Percentiles rank a stretch among this genome's conserved stretches.
Evolutionary conservation across 2,329 filamentous ascomycete species (phyloP).

Genomic region (Phyllosticta citriasiana): DNA sequence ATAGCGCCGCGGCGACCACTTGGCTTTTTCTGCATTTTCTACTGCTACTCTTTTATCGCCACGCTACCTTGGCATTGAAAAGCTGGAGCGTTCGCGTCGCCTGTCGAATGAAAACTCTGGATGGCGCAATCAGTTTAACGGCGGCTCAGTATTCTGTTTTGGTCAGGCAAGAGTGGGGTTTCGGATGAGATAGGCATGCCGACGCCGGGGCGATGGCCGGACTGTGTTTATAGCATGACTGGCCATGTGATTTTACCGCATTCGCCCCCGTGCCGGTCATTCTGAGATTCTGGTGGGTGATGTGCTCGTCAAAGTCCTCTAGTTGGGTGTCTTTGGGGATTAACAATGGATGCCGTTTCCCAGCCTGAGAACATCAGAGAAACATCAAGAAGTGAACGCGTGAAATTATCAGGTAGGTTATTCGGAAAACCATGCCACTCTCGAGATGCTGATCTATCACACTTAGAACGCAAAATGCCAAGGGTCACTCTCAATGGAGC

Average conservation of each 20-base stretch:
- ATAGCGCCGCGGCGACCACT: background rate
- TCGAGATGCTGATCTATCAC: background rate
- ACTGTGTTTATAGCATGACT: background rate
- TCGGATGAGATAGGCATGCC: background rate
- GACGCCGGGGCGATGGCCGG: background rate
- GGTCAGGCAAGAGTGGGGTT: constrained; percentile 4
- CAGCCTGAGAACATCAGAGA: too few relatives aligned
- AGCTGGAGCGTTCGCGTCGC: background rate
- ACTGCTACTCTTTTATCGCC: background rate
- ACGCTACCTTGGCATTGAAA: background rate
- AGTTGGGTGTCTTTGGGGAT: background rate
- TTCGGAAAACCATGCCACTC: background rate
- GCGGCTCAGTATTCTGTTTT: background rate
- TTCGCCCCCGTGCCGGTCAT: background rate
- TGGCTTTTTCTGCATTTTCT: background rate
- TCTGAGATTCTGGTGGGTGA: background rate
- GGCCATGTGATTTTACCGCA: background rate
- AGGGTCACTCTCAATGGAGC: constrained; percentile 20
- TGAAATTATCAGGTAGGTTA: background rate
- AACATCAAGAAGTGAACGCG: background rate
- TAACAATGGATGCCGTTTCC: too few relatives aligned
- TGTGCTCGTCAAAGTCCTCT: background rate
- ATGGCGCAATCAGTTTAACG: constrained; percentile 7
- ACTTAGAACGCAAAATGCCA: background rate
- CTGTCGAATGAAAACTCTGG: background rate